Base-by-base conservation (phyloP, 192 early-diverging fungal genomes). In the Umbelopsis isabellina region DNA sequence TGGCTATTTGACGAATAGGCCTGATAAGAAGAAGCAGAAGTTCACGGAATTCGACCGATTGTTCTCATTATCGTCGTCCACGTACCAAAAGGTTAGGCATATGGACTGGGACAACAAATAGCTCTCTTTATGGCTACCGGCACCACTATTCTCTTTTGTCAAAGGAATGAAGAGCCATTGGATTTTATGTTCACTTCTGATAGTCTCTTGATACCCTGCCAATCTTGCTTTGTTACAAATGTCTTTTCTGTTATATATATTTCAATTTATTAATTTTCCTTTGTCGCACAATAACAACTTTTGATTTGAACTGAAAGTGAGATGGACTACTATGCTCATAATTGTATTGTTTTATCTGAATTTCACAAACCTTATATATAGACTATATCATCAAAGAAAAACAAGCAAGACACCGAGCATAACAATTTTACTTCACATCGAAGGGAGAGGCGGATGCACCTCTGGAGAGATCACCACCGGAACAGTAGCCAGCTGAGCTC, bases 31-130 rank as follows among this genome's bases (percentile, higher is more conserved):
- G 65, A 87, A 89, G 52, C 82, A 86, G 72, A 91, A 91, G 68
- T 88, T 94, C 70, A 86, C 81, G 1, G 93, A 95, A 15, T 81
- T 82, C 0, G 95, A 97, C 53, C 86, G 95, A 66, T 83, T 97
- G 41, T 97, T 97, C 65, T 95, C 93, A 10, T 79, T 89, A 80
- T 92, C 90, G 2, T 75, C 73, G 20, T 75, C 78, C 25, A 79
- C 78, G 3, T 79, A 79, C 53, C 71, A 75, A 72, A 79, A 79
- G 66, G 78, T 79, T 48, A 78, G 16, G 65, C 46, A 61, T 13
- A 61, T 61, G 55, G 55, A 61, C 55, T 61, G 55, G 55, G 55
- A 61, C 18, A 61, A 25, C 55, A 61, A 61, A 30, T 61, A 61
- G 30, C 30, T 18, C 0, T 23, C 21, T 53, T 53, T 53, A 7